Base-by-base conservation (phyloP, 495 filamentous ascomycete genomes). In the Lophiostoma macrostomum region DNA sequence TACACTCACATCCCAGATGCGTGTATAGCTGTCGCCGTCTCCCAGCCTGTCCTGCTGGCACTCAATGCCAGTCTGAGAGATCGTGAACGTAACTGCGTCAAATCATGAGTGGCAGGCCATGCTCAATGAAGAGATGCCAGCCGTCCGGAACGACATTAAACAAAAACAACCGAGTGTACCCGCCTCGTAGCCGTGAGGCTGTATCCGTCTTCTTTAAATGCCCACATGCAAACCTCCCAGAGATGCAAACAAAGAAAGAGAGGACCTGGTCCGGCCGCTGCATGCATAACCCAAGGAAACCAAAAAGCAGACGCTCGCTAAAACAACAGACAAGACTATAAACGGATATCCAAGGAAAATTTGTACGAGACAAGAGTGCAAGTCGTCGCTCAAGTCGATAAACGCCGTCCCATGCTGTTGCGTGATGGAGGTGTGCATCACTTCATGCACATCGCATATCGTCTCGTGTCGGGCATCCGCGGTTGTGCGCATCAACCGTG, bases 151-250 rank as follows among this genome's bases (percentile, higher is more conserved):
- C 52, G 53, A 65, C 67, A 73, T 42, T 58, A 60, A 67, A 53
- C 52, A 55, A 70, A 73, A 64, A 37, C 25, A 58, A 71, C 67
- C 72, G 74, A 72, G 67, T 74, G 63, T 63, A 37, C 62, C 75
- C 71, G 70, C 77, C 74, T 73, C 68, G 72, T 78, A 73, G 78
- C 79, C 79, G 78, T 69, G 79, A 78, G 78, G 78, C 79, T 71
- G 53, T 76, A 73, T 73, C 72, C 65, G 67, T 81, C 75, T 80
- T 80, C n/a, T n/a, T 67, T 65, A 74, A 70, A 72, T 70, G 68
- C 67, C 54, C 53, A 69, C 56, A 68, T 64, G 64, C 63, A 56
- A 67, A 56, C 71, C 70, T 67, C 71, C 71, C 65, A 69, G 64
- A 63, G 60, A 65, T 63, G 64, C 60, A 63, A 57, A 71, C 64